These are phyloP conservation scores for Marasmius sp. DNA, from an alignment of 1,284 basidiomycete genomes.

Conservation along the genomic window DNA sequence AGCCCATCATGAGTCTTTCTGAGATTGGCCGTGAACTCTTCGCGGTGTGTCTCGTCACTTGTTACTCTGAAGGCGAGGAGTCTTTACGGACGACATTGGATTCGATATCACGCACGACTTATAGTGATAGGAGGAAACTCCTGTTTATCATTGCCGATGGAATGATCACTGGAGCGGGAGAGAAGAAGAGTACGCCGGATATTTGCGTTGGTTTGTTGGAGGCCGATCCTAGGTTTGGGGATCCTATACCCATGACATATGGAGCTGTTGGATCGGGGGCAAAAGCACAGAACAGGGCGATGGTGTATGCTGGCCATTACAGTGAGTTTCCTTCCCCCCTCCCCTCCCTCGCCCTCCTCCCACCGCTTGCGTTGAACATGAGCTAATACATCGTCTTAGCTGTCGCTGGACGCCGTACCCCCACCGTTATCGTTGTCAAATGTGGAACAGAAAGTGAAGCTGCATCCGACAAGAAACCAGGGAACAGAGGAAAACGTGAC, in stretches of 20 bases:
- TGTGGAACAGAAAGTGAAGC: constrained; percentile 90
- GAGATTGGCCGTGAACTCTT: constrained; percentile 94
- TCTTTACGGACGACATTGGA: constrained; percentile 91
- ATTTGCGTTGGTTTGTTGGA: constrained; percentile 93
- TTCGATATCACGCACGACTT: constrained; percentile 87
- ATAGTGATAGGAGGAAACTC: constrained; percentile 90
- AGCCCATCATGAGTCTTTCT: constrained; percentile 77
- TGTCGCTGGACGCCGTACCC: constrained; percentile 84
- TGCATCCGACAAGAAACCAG: constrained; percentile 85
- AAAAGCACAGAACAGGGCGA: constrained; percentile 92
- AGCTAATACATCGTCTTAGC: constrained; percentile 36
- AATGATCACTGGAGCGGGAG: constrained; percentile 97
- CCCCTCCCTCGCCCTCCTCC: no score
- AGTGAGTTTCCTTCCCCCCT: constrained; percentile 54
- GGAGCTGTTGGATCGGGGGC: constrained; percentile 86
- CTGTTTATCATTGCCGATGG: constrained; percentile 97
- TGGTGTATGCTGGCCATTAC: constrained; percentile 99
- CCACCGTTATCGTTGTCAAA: constrained; percentile 96
- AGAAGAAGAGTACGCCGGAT: constrained; percentile 94
- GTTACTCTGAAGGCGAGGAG: constrained; percentile 96
- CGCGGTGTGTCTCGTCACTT: constrained; percentile 93
- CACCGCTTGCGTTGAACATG: constrained; percentile 5
- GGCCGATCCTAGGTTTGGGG: constrained; percentile 93
- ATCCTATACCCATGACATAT: constrained; percentile 96
- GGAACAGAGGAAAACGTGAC: constrained; percentile 98